A percentile compares a stretch with the other conserved stretches of the same genome.
Evolutionary conservation across 257 asterid genomes (phyloP).

Genomic region (Cynanchum wilfordii): DNA sequence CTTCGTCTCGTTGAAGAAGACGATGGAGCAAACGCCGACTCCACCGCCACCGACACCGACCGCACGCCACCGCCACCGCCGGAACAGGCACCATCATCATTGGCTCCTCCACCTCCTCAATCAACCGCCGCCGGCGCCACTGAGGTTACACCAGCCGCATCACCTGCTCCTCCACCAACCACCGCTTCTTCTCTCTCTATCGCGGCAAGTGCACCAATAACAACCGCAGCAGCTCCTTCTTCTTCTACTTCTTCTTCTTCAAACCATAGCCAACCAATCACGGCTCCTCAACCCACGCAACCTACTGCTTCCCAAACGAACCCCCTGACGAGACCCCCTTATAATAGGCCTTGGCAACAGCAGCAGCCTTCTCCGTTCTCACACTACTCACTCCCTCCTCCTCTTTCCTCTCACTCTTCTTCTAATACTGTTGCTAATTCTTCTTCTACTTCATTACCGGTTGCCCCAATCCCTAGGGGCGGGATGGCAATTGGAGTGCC

Average conservation of each 20-base stretch:
- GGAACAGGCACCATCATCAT: constrained; percentile 12
- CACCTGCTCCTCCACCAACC: constrained; percentile 18
- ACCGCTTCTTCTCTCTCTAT: constrained; percentile 18
- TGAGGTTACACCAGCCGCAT: constrained; percentile 20
- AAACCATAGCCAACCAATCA: constrained; percentile 22
- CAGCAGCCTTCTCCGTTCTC: constrained; percentile 40
- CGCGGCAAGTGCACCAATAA: constrained; percentile 27
- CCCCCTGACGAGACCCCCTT: constrained; percentile 27
- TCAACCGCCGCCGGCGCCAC: constrained; percentile 7
- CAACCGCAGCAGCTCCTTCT: constrained; percentile 24
- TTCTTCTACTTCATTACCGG: constrained; percentile 15
- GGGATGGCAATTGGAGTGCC: constrained; percentile 86
- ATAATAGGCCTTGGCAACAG: constrained; percentile 52
- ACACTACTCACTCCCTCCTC: constrained; percentile 60
- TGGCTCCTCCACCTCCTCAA: constrained; percentile 9
- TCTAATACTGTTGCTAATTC: constrained; percentile 30
- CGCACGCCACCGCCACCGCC: constrained; percentile 29
- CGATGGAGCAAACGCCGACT: constrained; percentile 8
- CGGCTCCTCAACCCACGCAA: constrained; percentile 20
- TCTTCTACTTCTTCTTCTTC: constrained; percentile 24
- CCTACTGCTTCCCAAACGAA: constrained; percentile 4
- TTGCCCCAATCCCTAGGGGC: constrained; percentile 46
- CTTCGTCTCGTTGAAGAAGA: not conserved
- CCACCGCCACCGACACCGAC: constrained; percentile 37
- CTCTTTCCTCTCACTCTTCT: constrained; percentile 43